These are phyloP conservation scores for Suillus sp. DNA, from an alignment of 768 basidiomycete genomes.

Conservation along the genomic window DNA sequence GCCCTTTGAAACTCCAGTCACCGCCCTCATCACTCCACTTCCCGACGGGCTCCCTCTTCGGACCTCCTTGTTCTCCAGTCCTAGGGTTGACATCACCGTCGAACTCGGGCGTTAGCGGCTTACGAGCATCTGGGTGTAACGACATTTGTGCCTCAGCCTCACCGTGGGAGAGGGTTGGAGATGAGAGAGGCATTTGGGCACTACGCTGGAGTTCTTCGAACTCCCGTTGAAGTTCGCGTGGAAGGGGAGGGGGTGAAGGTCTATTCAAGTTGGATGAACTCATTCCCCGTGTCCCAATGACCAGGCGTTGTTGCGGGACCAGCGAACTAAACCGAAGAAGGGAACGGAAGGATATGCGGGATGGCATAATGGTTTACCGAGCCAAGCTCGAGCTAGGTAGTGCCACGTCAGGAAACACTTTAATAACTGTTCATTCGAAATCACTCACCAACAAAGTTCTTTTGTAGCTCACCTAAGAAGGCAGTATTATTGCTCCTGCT, in stretches of 20 bases:
- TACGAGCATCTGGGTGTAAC: constrained; percentile 70
- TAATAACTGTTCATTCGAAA: background rate
- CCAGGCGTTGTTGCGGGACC: background rate
- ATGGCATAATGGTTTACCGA: constrained; percentile 1
- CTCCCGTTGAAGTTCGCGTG: constrained; percentile 75
- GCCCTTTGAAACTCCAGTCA: constrained; percentile 91
- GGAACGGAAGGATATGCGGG: background rate
- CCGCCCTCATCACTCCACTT: constrained; percentile 59
- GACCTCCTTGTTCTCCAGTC: constrained; percentile 87
- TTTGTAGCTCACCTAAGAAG: background rate
- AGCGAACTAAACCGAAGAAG: constrained; percentile 1
- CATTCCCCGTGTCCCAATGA: constrained; percentile 17
- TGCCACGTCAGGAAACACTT: background rate
- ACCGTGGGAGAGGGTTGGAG: constrained; percentile 23
- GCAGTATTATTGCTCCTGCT: background rate
- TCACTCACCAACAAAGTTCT: background rate
- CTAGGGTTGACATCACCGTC: constrained; percentile 78
- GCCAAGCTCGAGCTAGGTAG: background rate
- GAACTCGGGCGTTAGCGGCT: constrained; percentile 64
- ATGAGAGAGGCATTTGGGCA: constrained; percentile 49
- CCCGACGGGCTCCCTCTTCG: constrained; percentile 80
- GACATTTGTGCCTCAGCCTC: constrained; percentile 46
- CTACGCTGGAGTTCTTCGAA: constrained; percentile 80
- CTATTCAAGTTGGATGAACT: constrained; percentile 45
- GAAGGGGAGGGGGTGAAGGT: constrained; percentile 77